Conservation (phyloP, 257 asterid genomes). For the Osmanthus fragrans region DNA sequence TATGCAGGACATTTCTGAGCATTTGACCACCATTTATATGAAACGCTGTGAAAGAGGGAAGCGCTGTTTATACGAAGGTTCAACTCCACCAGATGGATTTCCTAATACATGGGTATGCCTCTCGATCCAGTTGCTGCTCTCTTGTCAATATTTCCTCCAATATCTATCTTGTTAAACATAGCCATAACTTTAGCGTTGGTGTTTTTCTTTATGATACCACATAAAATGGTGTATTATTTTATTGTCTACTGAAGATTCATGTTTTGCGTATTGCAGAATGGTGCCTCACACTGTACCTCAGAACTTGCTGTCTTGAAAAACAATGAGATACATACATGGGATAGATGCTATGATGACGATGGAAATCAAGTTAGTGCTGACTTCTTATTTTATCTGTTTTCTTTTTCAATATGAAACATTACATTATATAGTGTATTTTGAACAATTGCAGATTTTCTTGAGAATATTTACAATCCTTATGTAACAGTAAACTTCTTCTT, state of each 20-base stretch:
- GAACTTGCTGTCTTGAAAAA: constrained; percentile 77
- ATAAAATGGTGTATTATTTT: too few species aligned
- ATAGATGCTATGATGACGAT: constrained; percentile 80
- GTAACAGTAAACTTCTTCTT: not conserved
- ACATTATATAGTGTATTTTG: not conserved
- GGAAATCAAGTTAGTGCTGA: constrained; percentile 71
- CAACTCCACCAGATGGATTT: constrained; percentile 83
- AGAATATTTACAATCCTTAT: not conserved
- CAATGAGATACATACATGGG: constrained; percentile 86
- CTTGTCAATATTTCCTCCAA: constrained; percentile 7
- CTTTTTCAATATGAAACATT: not conserved
- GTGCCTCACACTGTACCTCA: constrained; percentile 59
- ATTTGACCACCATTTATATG: constrained; percentile 80
- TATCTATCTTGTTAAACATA: constrained; percentile 9
- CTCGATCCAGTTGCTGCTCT: constrained; percentile 6
- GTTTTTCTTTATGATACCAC: not conserved
- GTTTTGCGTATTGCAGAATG: constrained; percentile 39
- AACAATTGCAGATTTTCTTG: not conserved
- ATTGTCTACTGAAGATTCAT: constrained; percentile 1
- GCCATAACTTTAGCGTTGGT: too few species aligned
- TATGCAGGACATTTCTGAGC: constrained; percentile 95
- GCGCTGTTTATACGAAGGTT: constrained; percentile 91
- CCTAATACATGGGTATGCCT: constrained; percentile 65
- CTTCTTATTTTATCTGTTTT: not conserved
- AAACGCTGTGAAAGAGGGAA: constrained; percentile 89